Conservation (phyloP, 345 rosid species). For the Conringia planisiliqua region DNA sequence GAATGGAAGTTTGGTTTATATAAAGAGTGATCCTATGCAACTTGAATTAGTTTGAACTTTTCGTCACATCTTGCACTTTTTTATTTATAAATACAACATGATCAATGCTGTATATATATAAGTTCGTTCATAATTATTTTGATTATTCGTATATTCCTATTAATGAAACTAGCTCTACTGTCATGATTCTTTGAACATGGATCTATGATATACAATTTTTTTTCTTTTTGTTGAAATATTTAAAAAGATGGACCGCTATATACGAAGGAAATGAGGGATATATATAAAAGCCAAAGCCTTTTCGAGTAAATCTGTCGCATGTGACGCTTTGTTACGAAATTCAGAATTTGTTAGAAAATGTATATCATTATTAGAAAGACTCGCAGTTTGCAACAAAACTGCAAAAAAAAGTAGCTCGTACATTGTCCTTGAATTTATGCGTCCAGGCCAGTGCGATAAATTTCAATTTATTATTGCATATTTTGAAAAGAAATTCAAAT, state of each 20-base stretch:
- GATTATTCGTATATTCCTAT: neutral
- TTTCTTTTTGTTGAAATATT: neutral
- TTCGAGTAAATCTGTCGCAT: neutral
- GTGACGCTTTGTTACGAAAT: neutral
- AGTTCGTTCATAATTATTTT: neutral
- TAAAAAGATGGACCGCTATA: neutral
- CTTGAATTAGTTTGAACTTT: conserved; percentile 13
- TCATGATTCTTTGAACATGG: conserved; percentile 9
- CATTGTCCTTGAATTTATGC: neutral
- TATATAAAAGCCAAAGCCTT: neutral
- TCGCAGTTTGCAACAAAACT: no score
- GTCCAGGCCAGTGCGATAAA: no score
- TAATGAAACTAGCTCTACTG: conserved; percentile 6
- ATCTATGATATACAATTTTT: neutral
- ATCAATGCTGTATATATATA: neutral
- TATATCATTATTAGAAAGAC: neutral
- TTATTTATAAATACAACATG: neutral
- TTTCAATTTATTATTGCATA: no score
- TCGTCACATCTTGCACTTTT: neutral
- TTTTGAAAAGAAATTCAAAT: no score
- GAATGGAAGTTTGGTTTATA: conserved; percentile 16
- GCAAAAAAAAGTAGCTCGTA: neutral
- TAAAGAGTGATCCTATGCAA: conserved; percentile 4
- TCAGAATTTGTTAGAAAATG: neutral
- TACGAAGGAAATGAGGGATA: neutral